A percentile compares a stretch with the other conserved stretches of the same genome.
phyloP scores from a whole-genome alignment of 176 grass and related monocot genomes.

The Cenchrus americanus region DNA sequence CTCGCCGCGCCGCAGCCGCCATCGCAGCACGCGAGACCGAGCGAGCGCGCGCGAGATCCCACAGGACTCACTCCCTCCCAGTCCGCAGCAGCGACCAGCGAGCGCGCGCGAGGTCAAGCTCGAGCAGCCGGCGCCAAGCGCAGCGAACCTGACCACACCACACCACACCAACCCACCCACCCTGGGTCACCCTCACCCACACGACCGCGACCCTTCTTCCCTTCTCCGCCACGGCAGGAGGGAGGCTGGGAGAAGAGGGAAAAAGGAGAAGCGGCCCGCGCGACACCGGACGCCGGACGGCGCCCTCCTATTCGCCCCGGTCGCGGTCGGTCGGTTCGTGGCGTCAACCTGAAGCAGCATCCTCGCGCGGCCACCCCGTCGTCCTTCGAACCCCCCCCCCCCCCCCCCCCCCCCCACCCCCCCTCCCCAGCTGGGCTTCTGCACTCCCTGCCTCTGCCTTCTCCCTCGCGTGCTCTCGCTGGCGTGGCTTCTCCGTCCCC shows the following conservation, averaged over 20 bases:
- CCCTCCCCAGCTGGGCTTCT: neutral
- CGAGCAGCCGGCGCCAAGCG: too few relatives aligned
- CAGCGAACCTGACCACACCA: neutral
- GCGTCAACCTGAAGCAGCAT: conserved; percentile 53
- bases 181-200: neutral
- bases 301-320: neutral
- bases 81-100: neutral
- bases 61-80: neutral
- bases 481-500: too few relatives aligned
- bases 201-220: conserved; percentile 20
- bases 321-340: conserved; percentile 30
- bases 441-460: neutral
- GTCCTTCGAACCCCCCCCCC: too few relatives aligned
- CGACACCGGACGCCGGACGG: conserved; percentile 11
- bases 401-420: too few relatives aligned
- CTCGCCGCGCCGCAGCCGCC: neutral
- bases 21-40: neutral
- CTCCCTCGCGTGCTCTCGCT: neutral
- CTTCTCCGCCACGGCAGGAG: conserved; percentile 29
- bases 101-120: neutral
- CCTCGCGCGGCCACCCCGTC: neutral
- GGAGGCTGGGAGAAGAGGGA: too few relatives aligned
- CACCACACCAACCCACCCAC: neutral
- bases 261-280: too few relatives aligned
- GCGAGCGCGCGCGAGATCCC: neutral